Conservation (phyloP, 805 yeast genomes). For the Helenozyma rhizophorensis region DNA sequence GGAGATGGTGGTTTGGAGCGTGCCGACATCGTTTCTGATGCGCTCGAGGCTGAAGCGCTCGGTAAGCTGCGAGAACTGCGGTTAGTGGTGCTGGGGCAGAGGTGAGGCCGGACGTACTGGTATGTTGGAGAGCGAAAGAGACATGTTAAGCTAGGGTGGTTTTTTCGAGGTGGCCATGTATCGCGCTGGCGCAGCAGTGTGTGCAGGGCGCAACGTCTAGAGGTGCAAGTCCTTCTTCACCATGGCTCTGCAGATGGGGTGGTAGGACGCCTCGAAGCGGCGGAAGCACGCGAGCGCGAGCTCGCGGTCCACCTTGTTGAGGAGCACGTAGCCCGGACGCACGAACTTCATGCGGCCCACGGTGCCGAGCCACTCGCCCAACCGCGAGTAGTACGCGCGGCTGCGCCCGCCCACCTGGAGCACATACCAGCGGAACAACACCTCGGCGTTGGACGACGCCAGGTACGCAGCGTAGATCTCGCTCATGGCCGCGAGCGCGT, state of each 20-base stretch:
- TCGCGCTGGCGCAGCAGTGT: neutral
- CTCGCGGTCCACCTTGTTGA: slow-evolving; percentile 58
- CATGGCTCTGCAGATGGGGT: slow-evolving; percentile 79
- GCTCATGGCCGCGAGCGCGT: slow-evolving; percentile 29
- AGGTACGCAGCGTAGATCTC: slow-evolving; percentile 38
- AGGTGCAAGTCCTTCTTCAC: slow-evolving; percentile 69
- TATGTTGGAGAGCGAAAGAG: slow-evolving; percentile 33
- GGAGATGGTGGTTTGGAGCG: slow-evolving; percentile 61
- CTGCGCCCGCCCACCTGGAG: slow-evolving; percentile 57
- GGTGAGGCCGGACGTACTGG: slow-evolving; percentile 29
- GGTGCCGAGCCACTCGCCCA: slow-evolving; percentile 84
- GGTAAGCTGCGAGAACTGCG: slow-evolving; percentile 5
- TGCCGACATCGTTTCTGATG: slow-evolving; percentile 21
- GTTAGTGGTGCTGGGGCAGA: neutral
- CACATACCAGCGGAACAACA: slow-evolving; percentile 71
- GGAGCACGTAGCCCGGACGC: slow-evolving; percentile 73
- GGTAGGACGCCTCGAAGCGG: slow-evolving; percentile 57
- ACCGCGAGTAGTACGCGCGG: slow-evolving; percentile 39
- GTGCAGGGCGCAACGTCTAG: too few species aligned
- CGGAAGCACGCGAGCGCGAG: slow-evolving; percentile 65
- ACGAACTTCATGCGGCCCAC: slow-evolving; percentile 95
- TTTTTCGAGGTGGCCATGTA: neutral
- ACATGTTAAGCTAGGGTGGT: slow-evolving; percentile 2
- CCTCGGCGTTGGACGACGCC: slow-evolving; percentile 70
- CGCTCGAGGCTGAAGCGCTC: slow-evolving; percentile 24